These are phyloP conservation scores for Micractinium conductrix DNA, from an alignment of 139 green algal genomes.

Conservation along the genomic window DNA sequence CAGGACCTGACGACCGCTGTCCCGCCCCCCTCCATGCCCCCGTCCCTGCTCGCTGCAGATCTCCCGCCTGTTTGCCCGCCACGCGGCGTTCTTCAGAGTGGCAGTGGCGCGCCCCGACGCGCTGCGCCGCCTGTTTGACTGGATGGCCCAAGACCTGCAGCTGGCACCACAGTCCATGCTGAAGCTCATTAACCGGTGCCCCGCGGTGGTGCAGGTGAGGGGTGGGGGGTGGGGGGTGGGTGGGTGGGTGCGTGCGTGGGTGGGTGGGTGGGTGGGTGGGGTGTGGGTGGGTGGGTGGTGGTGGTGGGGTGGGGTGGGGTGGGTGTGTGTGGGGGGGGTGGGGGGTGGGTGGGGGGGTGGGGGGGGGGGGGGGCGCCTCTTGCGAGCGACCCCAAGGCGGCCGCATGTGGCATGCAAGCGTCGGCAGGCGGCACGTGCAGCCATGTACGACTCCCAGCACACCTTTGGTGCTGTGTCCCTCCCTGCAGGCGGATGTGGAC, in stretches of 20 bases:
- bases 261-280: not conserved
- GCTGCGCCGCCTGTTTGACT: slow-evolving; percentile 42
- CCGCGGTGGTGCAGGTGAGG: slow-evolving; percentile 35
- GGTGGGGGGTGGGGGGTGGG: not conserved
- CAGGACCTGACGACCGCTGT: not conserved
- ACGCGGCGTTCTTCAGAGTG: slow-evolving; percentile 30
- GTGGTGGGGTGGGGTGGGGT: too few relatives aligned
- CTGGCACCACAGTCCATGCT: slow-evolving; percentile 9
- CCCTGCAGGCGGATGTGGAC: slow-evolving; percentile 27
- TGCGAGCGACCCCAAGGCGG: too few relatives aligned
- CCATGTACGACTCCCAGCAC: too few relatives aligned
- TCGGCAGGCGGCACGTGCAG: too few relatives aligned
- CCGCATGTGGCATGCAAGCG: too few relatives aligned
- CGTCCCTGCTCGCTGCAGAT: too few relatives aligned
- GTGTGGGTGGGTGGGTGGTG: not conserved
- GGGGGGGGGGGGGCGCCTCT: too few relatives aligned
- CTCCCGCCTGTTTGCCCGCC: slow-evolving; percentile 16
- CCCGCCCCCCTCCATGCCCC: not conserved
- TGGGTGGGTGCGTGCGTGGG: not conserved
- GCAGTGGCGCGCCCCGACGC: slow-evolving; percentile 35
- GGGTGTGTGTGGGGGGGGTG: too few relatives aligned
- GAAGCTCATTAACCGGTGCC: slow-evolving; percentile 28
- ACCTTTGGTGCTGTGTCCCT: not conserved
- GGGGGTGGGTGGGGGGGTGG: too few relatives aligned
- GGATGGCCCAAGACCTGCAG: slow-evolving; percentile 32